These are phyloP conservation scores for Lecanicillium sp. DNA, from an alignment of 2,329 filamentous ascomycete species.

Conservation along the genomic window DNA sequence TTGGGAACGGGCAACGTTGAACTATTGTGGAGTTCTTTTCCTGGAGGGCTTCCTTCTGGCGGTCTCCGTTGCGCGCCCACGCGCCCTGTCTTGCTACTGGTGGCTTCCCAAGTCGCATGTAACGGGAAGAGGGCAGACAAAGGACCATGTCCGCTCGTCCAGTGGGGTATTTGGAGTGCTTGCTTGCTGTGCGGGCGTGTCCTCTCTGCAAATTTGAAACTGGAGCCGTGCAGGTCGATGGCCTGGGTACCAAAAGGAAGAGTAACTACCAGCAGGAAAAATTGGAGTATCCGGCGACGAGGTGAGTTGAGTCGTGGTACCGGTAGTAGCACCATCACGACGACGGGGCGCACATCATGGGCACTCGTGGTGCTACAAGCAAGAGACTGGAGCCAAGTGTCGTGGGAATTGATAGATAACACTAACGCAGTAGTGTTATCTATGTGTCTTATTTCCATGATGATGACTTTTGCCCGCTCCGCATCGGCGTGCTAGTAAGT, in stretches of 20 bases:
- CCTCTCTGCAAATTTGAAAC: slow-evolving; percentile 1
- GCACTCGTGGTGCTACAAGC: too few relatives aligned
- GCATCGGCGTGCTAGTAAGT: too few relatives aligned
- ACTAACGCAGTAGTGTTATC: not conserved
- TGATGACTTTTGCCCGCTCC: too few relatives aligned
- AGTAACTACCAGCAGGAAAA: too few relatives aligned
- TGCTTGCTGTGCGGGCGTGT: too few relatives aligned
- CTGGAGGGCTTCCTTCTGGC: not conserved
- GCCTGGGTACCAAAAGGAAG: too few relatives aligned
- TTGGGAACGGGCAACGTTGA: slow-evolving; percentile 10
- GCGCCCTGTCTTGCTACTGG: too few relatives aligned
- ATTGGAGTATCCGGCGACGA: not conserved
- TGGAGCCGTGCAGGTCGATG: not conserved
- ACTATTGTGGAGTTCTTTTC: slow-evolving; percentile 3
- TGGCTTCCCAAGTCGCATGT: not conserved
- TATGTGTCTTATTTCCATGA: not conserved
- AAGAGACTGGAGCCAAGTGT: not conserved
- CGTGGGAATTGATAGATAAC: not conserved
- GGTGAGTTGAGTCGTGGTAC: not conserved
- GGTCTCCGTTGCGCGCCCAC: too few relatives aligned
- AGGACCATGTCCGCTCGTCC: not conserved
- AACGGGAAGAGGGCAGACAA: not conserved
- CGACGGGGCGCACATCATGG: too few relatives aligned
- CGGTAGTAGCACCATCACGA: not conserved
- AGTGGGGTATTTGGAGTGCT: slow-evolving; percentile 3